These are phyloP conservation scores for Artomyces pyxidatus DNA, from an alignment of 768 basidiomycete species.

Conservation along the genomic window DNA sequence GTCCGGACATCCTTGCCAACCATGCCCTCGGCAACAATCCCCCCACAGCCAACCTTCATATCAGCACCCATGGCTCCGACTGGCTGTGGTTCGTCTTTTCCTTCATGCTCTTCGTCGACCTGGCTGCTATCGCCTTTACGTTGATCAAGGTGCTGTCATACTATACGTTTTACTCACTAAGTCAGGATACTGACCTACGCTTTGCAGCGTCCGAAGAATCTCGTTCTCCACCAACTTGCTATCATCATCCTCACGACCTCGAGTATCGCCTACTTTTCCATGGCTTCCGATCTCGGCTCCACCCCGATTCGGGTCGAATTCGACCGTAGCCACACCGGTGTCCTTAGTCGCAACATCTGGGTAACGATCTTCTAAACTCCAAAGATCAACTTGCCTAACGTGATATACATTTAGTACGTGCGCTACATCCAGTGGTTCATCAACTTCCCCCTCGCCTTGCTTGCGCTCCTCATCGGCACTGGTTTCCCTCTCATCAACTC, in stretches of 20 bases:
- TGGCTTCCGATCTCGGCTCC: conserved; percentile 50
- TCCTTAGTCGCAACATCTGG: conserved; percentile 31
- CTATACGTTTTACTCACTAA: background rate
- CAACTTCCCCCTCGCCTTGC: conserved; percentile 38
- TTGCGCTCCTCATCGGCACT: conserved; percentile 36
- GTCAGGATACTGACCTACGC: background rate
- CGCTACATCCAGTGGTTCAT: conserved; percentile 43
- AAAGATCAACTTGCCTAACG: too few species aligned
- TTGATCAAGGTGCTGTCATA: conserved; percentile 19
- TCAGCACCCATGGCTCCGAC: conserved; percentile 38
- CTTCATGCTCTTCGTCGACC: conserved; percentile 35
- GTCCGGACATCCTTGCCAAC: too few species aligned
- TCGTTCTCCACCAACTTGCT: conserved; percentile 46
- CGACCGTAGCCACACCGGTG: conserved; percentile 18
- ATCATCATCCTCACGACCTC: conserved; percentile 39
- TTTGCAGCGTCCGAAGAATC: too few species aligned
- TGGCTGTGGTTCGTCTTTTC: conserved; percentile 51
- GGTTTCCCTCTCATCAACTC: conserved; percentile 35
- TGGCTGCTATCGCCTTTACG: conserved; percentile 30
- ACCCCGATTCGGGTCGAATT: conserved; percentile 38
- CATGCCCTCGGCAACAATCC: conserved; percentile 15
- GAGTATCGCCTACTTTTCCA: conserved; percentile 40
- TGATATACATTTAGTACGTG: conserved; percentile 24
- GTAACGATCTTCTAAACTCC: too few species aligned
- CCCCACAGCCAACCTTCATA: conserved; percentile 28